These are phyloP conservation scores for Conticribra guillardii DNA, from an alignment of 108 stramenopile species.

Conservation along the genomic window DNA sequence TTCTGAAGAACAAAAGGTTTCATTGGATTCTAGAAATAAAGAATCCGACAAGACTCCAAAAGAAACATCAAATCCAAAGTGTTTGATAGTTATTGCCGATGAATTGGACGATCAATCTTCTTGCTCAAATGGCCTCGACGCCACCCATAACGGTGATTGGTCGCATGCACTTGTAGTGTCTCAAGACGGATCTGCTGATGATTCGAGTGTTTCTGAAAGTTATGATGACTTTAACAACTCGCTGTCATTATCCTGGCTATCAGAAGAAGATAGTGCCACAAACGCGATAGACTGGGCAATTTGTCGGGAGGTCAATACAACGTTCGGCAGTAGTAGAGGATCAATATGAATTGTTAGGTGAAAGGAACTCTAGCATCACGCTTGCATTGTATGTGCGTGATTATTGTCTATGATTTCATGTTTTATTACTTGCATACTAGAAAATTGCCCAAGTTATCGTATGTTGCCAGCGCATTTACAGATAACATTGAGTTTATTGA, in stretches of 20 bases:
- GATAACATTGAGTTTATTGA: too few species aligned
- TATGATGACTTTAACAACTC: constrained; percentile 1
- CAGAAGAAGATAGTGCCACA: constrained; percentile 15
- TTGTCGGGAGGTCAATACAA: not conserved
- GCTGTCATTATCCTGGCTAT: constrained; percentile 13
- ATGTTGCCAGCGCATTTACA: too few species aligned
- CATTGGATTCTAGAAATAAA: too few species aligned
- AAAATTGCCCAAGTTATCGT: too few species aligned
- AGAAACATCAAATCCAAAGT: not conserved
- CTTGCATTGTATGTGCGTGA: too few species aligned
- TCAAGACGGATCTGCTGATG: not conserved
- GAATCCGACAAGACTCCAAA: not conserved
- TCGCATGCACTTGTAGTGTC: not conserved
- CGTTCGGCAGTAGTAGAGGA: not conserved
- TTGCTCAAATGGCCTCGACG: not conserved
- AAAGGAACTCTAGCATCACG: too few species aligned
- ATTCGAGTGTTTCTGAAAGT: not conserved
- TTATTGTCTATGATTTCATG: too few species aligned
- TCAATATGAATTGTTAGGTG: constrained; percentile 4
- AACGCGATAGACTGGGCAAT: constrained; percentile 16
- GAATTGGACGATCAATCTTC: not conserved
- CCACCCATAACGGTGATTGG: not conserved
- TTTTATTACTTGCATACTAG: too few species aligned
- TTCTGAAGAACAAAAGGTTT: not conserved
- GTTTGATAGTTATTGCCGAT: not conserved